Percentiles rank a stretch among this genome's conserved stretches.
phyloP scores from a whole-genome alignment of 2,329 filamentous ascomycete species.

The Pseudogymnoascus sp. region DNA sequence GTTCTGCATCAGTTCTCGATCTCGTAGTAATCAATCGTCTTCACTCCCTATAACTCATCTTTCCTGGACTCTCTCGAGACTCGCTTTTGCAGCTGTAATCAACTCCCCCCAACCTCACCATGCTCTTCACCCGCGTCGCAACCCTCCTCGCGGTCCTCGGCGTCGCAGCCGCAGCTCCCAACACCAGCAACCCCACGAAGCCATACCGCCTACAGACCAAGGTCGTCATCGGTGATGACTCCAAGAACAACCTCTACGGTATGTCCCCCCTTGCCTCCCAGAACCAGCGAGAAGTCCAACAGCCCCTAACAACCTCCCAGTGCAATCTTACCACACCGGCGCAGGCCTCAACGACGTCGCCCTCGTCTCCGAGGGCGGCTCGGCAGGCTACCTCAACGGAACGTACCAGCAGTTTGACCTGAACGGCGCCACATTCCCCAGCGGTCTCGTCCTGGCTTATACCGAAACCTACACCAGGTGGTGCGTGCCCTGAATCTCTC shows the following conservation, averaged over 20 bases:
- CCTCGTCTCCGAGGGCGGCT: constrained; percentile 9
- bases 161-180: neutral
- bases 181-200: neutral
- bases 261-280: neutral
- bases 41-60: neutral
- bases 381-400: constrained; percentile 14
- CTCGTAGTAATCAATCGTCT: neutral
- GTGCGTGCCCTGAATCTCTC: neutral
- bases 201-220: constrained; percentile 16
- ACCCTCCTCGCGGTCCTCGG: neutral
- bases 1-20: neutral
- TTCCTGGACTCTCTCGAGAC: neutral
- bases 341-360: constrained; percentile 17
- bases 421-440: constrained; percentile 10
- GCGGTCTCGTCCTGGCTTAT: neutral
- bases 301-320: neutral
- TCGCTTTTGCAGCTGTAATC: neutral
- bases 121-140: neutral
- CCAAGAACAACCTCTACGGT: constrained; percentile 16
- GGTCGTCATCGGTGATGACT: constrained; percentile 12
- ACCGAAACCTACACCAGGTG: constrained; percentile 4
- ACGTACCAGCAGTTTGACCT: constrained; percentile 17
- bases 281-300: neutral
- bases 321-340: constrained; percentile 12
- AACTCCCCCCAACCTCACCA: neutral